Evolutionary conservation across 2,329 filamentous ascomycete genomes (phyloP), one percentile per base, ranked within the genome.

Genomic region (Malbranchea cinnamomea): DNA sequence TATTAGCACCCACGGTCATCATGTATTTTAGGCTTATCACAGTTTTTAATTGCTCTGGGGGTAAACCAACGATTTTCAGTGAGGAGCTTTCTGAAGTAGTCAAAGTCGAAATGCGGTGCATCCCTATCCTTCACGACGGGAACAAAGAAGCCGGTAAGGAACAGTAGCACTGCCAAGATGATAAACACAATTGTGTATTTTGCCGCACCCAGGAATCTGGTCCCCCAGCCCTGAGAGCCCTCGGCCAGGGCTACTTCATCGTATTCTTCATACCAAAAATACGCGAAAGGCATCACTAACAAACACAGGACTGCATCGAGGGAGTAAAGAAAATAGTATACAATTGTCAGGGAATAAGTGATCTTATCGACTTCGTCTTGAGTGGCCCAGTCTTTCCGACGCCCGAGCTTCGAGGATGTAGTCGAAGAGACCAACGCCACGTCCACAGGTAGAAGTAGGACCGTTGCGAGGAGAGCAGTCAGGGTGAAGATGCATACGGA

Each of bases 191-290:
- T 59, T 0, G 89, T 94, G 59, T 94, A 95, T 57, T 91, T 93
- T 50, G 81, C 62, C 3, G 89, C 83, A n/a, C 75, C 75, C 68
- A 75, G 77, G 36, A 95, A 67, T 32, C 83, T 71, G 46, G 73
- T 69, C 5, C 65, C 67, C 35, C 78, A 54, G 2, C 78, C 78
- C 50, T 85, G 76, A 17, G 71, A 73, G 18, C 82, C 80, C 37
- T 81, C 71, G 45, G 92, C 81, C 19, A 77, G 68, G 37, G 84
- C 84, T 12, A 87, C 76, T 57, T 94, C 84, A 46, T 94, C 87
- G 41, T 92, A 92, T 54, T 95, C 89, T 53, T 98, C 89, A 48
- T 92, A 89, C 74, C 79, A 94, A 53, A 98, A 98, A 61, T 98
- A 98, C 27, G 85, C 78, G 50, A 98, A 98, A 0, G 89, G 89